Conservation (phyloP, 176 grass and related monocot genomes). For the Microstegium vimineum region DNA sequence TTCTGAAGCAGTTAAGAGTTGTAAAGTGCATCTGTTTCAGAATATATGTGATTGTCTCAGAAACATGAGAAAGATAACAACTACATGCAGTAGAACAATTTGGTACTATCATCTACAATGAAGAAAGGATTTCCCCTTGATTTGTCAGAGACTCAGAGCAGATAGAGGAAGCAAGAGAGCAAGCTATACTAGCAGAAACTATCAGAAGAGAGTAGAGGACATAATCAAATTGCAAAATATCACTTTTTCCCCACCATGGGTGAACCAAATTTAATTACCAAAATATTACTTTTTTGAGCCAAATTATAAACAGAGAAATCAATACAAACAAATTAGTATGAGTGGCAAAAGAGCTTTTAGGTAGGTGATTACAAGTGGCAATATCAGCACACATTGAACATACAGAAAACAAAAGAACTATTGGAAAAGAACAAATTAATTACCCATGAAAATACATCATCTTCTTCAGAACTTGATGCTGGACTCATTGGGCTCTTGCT, state of each 20-base stretch:
- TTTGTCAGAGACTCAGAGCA: background rate
- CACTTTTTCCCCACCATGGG: no score
- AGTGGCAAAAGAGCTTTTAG: conserved; percentile 6
- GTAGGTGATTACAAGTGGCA: background rate
- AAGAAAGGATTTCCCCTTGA: background rate
- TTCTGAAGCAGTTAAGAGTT: background rate
- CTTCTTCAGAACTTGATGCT: no score
- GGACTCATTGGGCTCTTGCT: no score
- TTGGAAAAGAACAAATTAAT: no score
- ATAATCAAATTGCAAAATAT: background rate
- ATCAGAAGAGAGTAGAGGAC: background rate
- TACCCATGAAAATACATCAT: no score
- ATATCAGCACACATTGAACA: background rate
- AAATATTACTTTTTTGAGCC: no score
- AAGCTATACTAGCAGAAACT: background rate
- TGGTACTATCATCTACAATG: background rate
- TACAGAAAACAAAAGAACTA: no score
- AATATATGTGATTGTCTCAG: background rate
- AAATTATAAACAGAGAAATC: no score
- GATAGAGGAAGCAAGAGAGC: background rate
- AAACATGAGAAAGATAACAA: background rate
- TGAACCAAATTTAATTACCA: no score
- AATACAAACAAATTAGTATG: no score
- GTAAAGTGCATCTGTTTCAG: background rate
- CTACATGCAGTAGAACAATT: background rate